A percentile compares a stretch with the other conserved stretches of the same genome.
Conservation (phyloP, 2,329 filamentous ascomycete species). For the Pseudogymnoascus sp. region DNA sequence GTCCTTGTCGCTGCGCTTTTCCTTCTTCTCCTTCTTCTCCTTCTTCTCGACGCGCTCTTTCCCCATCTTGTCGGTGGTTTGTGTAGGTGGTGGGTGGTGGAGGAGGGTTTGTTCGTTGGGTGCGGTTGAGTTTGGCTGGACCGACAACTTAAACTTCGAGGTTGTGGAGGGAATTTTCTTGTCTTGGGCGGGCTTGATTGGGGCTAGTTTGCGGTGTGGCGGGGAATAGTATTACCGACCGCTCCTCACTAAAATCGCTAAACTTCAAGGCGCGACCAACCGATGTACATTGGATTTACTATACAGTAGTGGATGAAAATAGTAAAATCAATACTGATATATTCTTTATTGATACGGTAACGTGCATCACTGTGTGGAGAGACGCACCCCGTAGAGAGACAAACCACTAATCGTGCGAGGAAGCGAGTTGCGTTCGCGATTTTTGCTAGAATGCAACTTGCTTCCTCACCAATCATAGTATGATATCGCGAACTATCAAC, state of each 20-base stretch:
- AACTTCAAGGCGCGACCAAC: not conserved
- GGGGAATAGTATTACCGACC: constrained; percentile 1
- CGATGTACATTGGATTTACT: not conserved
- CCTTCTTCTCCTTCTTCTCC: constrained; percentile 58
- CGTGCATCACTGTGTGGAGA: too few species aligned
- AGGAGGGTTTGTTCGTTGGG: constrained; percentile 4
- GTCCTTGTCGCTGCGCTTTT: constrained; percentile 46
- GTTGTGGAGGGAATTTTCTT: constrained; percentile 12
- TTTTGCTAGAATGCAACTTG: too few species aligned
- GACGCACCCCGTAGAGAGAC: too few species aligned
- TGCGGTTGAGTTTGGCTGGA: not conserved
- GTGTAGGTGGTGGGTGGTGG: constrained; percentile 6
- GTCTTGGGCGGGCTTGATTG: constrained; percentile 9
- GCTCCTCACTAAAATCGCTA: not conserved
- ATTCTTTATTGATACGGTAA: not conserved
- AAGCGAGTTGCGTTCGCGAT: too few species aligned
- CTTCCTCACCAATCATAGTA: too few species aligned
- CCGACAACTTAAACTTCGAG: not conserved
- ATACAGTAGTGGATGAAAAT: not conserved
- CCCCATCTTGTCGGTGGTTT: constrained; percentile 28
- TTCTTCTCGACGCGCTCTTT: constrained; percentile 46
- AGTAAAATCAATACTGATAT: not conserved
- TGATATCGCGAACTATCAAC: too few species aligned
- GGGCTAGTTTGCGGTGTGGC: constrained; percentile 5
- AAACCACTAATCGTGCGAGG: too few species aligned